Evolutionary conservation across 2,329 filamentous ascomycete species (phyloP).

Genomic region (Cladosporium sp.): DNA sequence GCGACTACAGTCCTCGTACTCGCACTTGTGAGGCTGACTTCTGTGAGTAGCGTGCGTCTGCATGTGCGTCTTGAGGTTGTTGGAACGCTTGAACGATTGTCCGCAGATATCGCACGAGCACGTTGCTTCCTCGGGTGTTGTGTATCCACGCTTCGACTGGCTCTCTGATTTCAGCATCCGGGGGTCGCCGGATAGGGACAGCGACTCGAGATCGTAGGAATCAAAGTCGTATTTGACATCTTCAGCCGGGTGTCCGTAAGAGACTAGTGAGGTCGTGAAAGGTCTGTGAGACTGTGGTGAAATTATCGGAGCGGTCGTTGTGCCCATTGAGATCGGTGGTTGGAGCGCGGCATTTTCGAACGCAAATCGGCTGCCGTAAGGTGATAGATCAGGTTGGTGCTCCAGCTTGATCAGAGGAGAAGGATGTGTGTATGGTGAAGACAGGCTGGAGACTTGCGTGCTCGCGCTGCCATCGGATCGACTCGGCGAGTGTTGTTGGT

Average conservation of each 20-base stretch:
- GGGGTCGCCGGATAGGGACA: neutral
- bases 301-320: neutral
- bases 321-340: neutral
- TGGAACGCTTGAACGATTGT: slow-evolving; percentile 77
- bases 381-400: neutral
- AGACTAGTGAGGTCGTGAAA: neutral
- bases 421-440: slow-evolving; percentile 4
- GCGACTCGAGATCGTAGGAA: slow-evolving; percentile 5
- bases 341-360: neutral
- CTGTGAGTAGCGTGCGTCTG: slow-evolving; percentile 77
- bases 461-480: slow-evolving; percentile 15
- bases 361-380: neutral
- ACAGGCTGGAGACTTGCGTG: slow-evolving; percentile 6
- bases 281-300: neutral
- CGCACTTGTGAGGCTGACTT: slow-evolving; percentile 71
- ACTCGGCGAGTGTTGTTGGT: slow-evolving; percentile 15
- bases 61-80: slow-evolving; percentile 86
- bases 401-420: slow-evolving; percentile 14
- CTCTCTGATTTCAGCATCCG: slow-evolving; percentile 7
- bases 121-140: slow-evolving; percentile 67
- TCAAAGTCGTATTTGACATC: neutral
- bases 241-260: neutral
- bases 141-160: slow-evolving; percentile 33
- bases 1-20: slow-evolving; percentile 65
- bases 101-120: slow-evolving; percentile 74